Evolutionary conservation across 2,329 filamentous ascomycete species (phyloP), one percentile per base, ranked within the genome.

Genomic region (Aspergillus tanneri): DNA sequence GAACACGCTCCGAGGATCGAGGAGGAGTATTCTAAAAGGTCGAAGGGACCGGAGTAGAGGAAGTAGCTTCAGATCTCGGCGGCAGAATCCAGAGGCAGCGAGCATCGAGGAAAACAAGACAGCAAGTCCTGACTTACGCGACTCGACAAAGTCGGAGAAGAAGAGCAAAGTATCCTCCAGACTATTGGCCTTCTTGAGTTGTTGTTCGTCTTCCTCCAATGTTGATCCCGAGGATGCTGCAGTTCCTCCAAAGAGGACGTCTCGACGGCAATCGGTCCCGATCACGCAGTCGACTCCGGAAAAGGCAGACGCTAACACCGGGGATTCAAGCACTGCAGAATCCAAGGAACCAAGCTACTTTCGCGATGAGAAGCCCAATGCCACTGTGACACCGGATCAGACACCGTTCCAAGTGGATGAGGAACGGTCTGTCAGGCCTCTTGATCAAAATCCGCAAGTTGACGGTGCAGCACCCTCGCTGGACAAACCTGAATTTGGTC

Each of bases 41-140:
- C 78, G 80, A 61, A 77, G 82, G 62, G 86, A 86, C 71, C 82
- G 82, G 59, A 88, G 84, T 70, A 78, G 81, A 53, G 82, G 81
- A 58, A 88, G 83, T 72, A 83, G 70, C 52, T 65, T 65, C 53
- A 61, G 66, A 48, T 70, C 69, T 47, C 71, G 67, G 55, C 66
- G 65, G 47, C 54, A 65, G 47, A 67, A 67, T 28, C 64, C 67
- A 46, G 61, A 67, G 42, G 57, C 60, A 37, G 57, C 63, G 34
- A 66, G 60, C 46, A 60, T 54, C 45, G 64, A 66, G 43, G 60
- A 66, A 51, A 55, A 67, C 16, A 69, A 68, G 40, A 55, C 61
- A 36, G 59, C 61, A n/a, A 56, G 49, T 12, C 61, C 68, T 16
- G 65, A 70, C 32, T 53, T 60, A 49, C 61, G 60, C 36, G 62